A percentile compares a stretch with the other conserved stretches of the same genome.
These are phyloP conservation scores for Hysterangium stoloniferum DNA, from an alignment of 768 basidiomycete species.

Conservation along the genomic window DNA sequence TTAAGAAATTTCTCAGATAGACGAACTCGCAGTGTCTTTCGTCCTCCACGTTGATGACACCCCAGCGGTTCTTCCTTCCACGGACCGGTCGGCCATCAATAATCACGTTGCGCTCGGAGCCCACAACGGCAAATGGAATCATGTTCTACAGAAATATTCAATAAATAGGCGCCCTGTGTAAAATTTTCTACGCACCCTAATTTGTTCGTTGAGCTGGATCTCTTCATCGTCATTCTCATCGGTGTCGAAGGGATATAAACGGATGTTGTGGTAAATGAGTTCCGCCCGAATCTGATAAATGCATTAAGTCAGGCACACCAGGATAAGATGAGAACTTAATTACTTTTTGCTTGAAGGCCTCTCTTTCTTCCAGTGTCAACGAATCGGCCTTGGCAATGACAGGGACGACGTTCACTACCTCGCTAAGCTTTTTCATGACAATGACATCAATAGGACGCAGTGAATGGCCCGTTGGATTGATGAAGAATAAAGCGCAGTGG, in stretches of 20 bases:
- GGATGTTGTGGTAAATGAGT: slow-evolving; percentile 84
- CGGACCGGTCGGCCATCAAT: slow-evolving; percentile 94
- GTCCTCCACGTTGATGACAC: slow-evolving; percentile 96
- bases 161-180: not conserved
- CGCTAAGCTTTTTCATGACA: slow-evolving; percentile 98
- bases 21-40: slow-evolving; percentile 97
- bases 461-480: slow-evolving; percentile 97
- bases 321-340: slow-evolving; percentile 14
- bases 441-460: slow-evolving; percentile 95
- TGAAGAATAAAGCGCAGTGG: slow-evolving; percentile 97
- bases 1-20: slow-evolving; percentile 94
- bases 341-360: slow-evolving; percentile 88
- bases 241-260: slow-evolving; percentile 93
- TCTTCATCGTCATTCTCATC: slow-evolving; percentile 96
- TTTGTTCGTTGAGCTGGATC: slow-evolving; percentile 77
- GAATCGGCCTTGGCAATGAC: slow-evolving; percentile 97
- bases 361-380: slow-evolving; percentile 88
- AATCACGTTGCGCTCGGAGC: slow-evolving; percentile 93
- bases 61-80: slow-evolving; percentile 97
- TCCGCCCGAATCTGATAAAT: slow-evolving; percentile 79
- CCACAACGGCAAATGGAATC: slow-evolving; percentile 95
- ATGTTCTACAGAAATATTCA: slow-evolving; percentile 51
- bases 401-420: slow-evolving; percentile 99
- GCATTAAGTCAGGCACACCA: not conserved
- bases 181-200: slow-evolving; percentile 56